A percentile compares a stretch with the other conserved stretches of the same genome.
These are phyloP conservation scores for Tetracentron sinense DNA, from an alignment of 164 flowering plant species.

Conservation along the genomic window DNA sequence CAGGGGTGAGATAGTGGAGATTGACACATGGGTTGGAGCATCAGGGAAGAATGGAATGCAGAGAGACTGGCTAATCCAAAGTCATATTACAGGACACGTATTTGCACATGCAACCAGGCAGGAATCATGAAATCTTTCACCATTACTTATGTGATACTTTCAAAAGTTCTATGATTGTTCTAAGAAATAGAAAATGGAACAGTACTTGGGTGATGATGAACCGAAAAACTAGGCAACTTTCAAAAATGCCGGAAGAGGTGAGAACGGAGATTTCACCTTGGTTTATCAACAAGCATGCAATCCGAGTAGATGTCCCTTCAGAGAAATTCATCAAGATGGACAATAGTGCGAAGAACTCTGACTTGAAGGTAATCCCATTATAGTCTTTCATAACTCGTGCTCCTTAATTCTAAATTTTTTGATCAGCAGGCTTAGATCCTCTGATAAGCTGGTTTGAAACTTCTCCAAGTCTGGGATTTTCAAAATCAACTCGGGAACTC, in stretches of 20 bases:
- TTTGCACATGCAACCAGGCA: conserved; percentile 58
- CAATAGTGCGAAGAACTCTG: conserved; percentile 37
- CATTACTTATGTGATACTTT: background rate
- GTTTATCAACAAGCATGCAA: conserved; percentile 56
- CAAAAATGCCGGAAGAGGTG: conserved; percentile 77
- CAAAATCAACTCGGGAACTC: no score
- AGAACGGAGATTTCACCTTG: conserved; percentile 66
- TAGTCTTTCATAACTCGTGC: background rate
- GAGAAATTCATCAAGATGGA: conserved; percentile 57
- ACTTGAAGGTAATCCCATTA: conserved; percentile 45
- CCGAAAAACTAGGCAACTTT: conserved; percentile 62
- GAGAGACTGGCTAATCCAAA: conserved; percentile 51
- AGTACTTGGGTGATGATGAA: conserved; percentile 93
- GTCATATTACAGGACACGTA: conserved; percentile 36
- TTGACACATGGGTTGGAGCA: conserved; percentile 64
- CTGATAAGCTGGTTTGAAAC: no score
- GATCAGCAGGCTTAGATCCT: no score
- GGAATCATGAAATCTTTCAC: background rate
- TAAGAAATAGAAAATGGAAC: conserved; percentile 20
- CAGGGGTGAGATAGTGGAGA: conserved; percentile 64
- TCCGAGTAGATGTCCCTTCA: conserved; percentile 37
- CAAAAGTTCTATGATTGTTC: background rate
- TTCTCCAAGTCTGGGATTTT: no score
- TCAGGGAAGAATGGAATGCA: conserved; percentile 64
- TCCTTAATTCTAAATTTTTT: no score